Evolutionary conservation across 805 yeast genomes (phyloP).

Genomic region (Cyberlindnera misumaiensis): DNA sequence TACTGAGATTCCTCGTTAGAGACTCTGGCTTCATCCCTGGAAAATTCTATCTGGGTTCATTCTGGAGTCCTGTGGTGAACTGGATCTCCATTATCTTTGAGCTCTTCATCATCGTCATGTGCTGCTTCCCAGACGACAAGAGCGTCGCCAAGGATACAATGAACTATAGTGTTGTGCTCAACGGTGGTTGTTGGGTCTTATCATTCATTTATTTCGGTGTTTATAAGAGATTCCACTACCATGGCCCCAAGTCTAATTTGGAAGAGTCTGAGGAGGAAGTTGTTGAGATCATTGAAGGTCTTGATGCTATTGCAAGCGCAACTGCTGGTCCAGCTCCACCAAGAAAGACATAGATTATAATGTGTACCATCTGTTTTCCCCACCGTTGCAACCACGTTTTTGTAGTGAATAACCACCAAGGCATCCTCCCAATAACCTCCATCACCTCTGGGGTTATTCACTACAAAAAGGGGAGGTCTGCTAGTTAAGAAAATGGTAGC

Average conservation of each 20-base stretch:
- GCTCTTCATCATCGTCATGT: conserved; percentile 44
- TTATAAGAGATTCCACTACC: conserved; percentile 46
- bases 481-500: too few species aligned
- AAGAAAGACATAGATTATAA: too few species aligned
- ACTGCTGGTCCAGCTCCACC: too few species aligned
- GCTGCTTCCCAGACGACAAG: conserved; percentile 52
- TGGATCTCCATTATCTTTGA: conserved; percentile 45
- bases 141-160: conserved; percentile 36
- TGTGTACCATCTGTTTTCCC: too few species aligned
- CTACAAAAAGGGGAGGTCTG: not conserved
- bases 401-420: too few species aligned
- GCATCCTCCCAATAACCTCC: not conserved
- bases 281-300: conserved; percentile 11
- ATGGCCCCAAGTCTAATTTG: conserved; percentile 45
- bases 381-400: too few species aligned
- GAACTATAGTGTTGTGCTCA: conserved; percentile 70
- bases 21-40: conserved; percentile 53
- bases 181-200: conserved; percentile 53
- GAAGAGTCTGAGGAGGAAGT: conserved; percentile 18
- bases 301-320: conserved; percentile 1
- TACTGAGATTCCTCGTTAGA: conserved; percentile 37
- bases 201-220: conserved; percentile 44
- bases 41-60: conserved; percentile 53
- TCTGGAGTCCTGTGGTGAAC: conserved; percentile 38
- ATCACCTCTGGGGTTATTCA: not conserved